Conservation (phyloP, 2,329 filamentous ascomycete genomes). For the Cercospora nicotianae region DNA sequence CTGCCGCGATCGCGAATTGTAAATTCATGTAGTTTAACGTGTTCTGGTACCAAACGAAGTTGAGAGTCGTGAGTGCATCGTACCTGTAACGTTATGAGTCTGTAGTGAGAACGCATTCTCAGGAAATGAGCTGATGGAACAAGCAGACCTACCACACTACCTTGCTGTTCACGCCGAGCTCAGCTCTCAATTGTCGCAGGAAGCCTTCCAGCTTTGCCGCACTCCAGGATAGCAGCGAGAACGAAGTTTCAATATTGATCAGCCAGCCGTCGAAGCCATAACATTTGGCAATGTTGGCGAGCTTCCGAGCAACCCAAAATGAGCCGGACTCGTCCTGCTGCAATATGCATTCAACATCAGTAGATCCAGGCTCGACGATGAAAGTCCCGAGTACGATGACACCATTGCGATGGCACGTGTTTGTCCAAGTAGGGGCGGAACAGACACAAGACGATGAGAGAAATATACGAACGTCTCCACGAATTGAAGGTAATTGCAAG, state of each 20-base stretch:
- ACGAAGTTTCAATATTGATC: slow-evolving; percentile 49
- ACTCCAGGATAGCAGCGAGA: slow-evolving; percentile 40
- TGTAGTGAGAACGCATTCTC: neutral
- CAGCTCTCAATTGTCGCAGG: slow-evolving; percentile 40
- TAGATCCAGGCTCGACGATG: slow-evolving; percentile 45
- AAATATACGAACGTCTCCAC: slow-evolving; percentile 51
- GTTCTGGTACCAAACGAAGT: slow-evolving; percentile 49
- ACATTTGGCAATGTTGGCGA: slow-evolving; percentile 43
- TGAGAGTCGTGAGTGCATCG: slow-evolving; percentile 47
- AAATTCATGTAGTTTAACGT: slow-evolving; percentile 44
- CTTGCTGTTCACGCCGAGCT: slow-evolving; percentile 35
- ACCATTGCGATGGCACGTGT: slow-evolving; percentile 50
- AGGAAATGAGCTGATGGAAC: neutral
- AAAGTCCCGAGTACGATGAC: slow-evolving; percentile 47
- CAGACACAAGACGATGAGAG: slow-evolving; percentile 49
- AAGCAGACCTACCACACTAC: slow-evolving; percentile 44
- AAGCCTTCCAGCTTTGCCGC: slow-evolving; percentile 39
- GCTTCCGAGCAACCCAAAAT: slow-evolving; percentile 39
- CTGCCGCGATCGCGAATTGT: slow-evolving; percentile 42
- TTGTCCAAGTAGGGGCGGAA: slow-evolving; percentile 51
- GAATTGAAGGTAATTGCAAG: slow-evolving; percentile 47
- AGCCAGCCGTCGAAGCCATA: slow-evolving; percentile 52
- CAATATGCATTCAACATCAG: slow-evolving; percentile 38
- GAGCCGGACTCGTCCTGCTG: slow-evolving; percentile 12
- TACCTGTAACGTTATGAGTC: slow-evolving; percentile 40